Evolutionary conservation across 192 early-diverging fungal species (phyloP).

Genomic region (Backusella westeae): DNA sequence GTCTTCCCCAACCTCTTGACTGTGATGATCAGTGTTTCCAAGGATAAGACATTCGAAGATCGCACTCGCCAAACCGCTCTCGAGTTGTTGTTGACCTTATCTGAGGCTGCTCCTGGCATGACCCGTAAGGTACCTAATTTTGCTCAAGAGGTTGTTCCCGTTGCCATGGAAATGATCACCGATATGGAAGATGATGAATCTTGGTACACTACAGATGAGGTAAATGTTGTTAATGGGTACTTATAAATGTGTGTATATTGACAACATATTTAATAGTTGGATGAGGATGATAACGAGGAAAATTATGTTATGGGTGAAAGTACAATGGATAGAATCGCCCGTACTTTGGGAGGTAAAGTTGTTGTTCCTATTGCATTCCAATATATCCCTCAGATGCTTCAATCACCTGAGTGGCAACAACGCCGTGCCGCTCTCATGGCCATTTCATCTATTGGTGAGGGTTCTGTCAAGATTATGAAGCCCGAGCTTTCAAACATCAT

Average conservation of each 20-base stretch:
- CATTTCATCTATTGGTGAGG: slow-evolving; percentile 96
- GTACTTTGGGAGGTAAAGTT: slow-evolving; percentile 81
- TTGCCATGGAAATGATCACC: slow-evolving; percentile 93
- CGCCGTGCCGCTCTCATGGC: slow-evolving; percentile 93
- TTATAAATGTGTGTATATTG: no score
- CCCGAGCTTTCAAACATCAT: slow-evolving; percentile 84
- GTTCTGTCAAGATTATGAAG: slow-evolving; percentile 93
- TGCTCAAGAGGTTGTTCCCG: slow-evolving; percentile 75
- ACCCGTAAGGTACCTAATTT: slow-evolving; percentile 89
- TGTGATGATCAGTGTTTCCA: slow-evolving; percentile 76
- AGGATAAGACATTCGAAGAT: slow-evolving; percentile 78
- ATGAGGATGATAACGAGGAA: slow-evolving; percentile 90
- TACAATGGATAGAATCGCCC: slow-evolving; percentile 93
- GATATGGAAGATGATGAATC: slow-evolving; percentile 83
- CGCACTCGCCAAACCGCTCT: slow-evolving; percentile 86
- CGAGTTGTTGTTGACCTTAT: slow-evolving; percentile 89
- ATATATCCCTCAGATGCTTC: slow-evolving; percentile 87
- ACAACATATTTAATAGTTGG: slow-evolving; percentile 43
- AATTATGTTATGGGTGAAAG: slow-evolving; percentile 91
- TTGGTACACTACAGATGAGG: slow-evolving; percentile 89
- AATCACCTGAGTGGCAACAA: slow-evolving; percentile 80
- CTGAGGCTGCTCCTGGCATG: slow-evolving; percentile 86
- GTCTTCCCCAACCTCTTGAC: slow-evolving; percentile 70
- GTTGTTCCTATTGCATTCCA: slow-evolving; percentile 87
- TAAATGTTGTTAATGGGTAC: slow-evolving; percentile 13